A percentile compares a stretch with the other conserved stretches of the same genome.
These are phyloP conservation scores for Thelonectria discophora DNA, from an alignment of 2,329 filamentous ascomycete genomes.

Conservation along the genomic window DNA sequence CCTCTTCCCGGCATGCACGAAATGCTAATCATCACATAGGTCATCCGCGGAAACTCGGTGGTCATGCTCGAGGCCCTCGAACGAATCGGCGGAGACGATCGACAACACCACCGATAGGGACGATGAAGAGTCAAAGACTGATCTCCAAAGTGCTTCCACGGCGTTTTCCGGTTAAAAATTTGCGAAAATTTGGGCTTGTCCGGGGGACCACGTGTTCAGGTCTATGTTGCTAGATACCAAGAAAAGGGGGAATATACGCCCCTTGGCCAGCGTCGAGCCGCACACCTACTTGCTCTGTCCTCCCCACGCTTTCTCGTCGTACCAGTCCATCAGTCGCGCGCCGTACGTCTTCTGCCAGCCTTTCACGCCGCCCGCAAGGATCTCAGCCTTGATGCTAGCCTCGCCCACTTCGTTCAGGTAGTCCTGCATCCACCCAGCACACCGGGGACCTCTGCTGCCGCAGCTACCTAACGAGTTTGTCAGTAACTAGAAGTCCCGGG, in stretches of 20 bases:
- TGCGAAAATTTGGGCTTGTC: slow-evolving; percentile 38
- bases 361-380: slow-evolving; percentile 63
- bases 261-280: slow-evolving; percentile 25
- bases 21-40: slow-evolving; percentile 57
- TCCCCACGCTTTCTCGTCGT: slow-evolving; percentile 54
- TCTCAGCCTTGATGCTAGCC: slow-evolving; percentile 54
- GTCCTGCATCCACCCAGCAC: slow-evolving; percentile 66
- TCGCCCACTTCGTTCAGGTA: slow-evolving; percentile 59
- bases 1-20: background rate
- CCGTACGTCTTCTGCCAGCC: slow-evolving; percentile 62
- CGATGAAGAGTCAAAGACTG: slow-evolving; percentile 22
- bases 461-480: slow-evolving; percentile 55
- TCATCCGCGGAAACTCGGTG: slow-evolving; percentile 97
- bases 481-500: background rate
- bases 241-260: slow-evolving; percentile 36
- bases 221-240: slow-evolving; percentile 45
- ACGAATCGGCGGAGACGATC: slow-evolving; percentile 71
- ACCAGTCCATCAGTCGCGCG: slow-evolving; percentile 59
- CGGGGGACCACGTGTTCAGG: slow-evolving; percentile 35
- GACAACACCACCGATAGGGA: slow-evolving; percentile 47
- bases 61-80: slow-evolving; percentile 93
- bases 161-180: slow-evolving; percentile 49
- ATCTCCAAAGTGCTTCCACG: slow-evolving; percentile 42
- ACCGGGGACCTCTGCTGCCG: slow-evolving; percentile 59
- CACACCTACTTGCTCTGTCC: slow-evolving; percentile 37